Evolutionary conservation across 495 filamentous ascomycete species (phyloP).

Genomic region (Penicillium samsonianum): DNA sequence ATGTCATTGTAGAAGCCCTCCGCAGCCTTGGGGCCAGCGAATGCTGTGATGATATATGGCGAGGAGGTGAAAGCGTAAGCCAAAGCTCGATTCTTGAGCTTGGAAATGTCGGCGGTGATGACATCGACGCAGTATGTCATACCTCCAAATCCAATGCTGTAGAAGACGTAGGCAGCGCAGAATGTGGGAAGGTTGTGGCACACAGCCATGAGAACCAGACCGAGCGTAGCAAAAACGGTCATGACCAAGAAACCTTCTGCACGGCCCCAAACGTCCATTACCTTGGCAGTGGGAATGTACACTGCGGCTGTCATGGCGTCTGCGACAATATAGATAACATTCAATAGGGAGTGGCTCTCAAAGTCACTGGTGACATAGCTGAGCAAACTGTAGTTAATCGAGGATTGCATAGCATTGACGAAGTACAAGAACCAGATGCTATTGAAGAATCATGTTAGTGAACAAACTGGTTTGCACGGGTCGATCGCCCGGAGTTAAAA

Average conservation of each 20-base stretch:
- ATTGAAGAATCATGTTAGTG: constrained; percentile 10
- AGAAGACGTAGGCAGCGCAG: constrained; percentile 53
- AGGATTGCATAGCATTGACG: constrained; percentile 45
- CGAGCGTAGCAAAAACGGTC: constrained; percentile 37
- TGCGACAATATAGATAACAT: constrained; percentile 57
- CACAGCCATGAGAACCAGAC: constrained; percentile 52
- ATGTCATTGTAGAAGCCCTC: constrained; percentile 47
- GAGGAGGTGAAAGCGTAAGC: constrained; percentile 59
- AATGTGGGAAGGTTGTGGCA: constrained; percentile 51
- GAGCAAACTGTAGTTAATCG: constrained; percentile 31
- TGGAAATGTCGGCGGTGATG: constrained; percentile 62
- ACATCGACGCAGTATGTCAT: constrained; percentile 55
- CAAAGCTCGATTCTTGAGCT: constrained; percentile 57
- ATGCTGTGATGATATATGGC: constrained; percentile 49
- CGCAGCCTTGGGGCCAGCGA: constrained; percentile 32
- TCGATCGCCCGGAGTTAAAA: neutral
- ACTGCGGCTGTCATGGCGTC: constrained; percentile 40
- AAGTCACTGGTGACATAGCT: constrained; percentile 52
- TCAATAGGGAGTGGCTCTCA: constrained; percentile 57
- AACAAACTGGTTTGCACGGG: neutral
- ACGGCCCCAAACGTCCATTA: constrained; percentile 67
- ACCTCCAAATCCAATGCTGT: constrained; percentile 54
- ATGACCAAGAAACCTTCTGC: constrained; percentile 54
- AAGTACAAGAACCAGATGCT: constrained; percentile 54
- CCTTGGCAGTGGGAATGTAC: constrained; percentile 62